Conservation (phyloP, 2,329 filamentous ascomycete genomes). For the Shiraia bambusicola region DNA sequence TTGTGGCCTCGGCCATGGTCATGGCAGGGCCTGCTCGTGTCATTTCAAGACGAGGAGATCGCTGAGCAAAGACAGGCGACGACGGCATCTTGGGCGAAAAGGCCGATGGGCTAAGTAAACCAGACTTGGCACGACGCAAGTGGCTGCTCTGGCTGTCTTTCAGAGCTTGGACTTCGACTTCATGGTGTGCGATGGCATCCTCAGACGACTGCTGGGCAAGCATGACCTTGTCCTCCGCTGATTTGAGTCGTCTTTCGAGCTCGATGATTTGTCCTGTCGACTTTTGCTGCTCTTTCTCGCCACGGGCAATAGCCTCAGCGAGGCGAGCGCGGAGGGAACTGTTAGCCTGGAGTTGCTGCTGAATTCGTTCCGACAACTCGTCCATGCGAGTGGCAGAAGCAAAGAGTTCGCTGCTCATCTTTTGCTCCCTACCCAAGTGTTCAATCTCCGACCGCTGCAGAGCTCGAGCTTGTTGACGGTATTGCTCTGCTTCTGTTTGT, state of each 20-base stretch:
- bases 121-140: conserved; percentile 68
- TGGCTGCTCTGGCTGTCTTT: conserved; percentile 76
- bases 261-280: conserved; percentile 81
- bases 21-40: conserved; percentile 63
- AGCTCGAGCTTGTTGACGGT: conserved; percentile 62
- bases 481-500: conserved; percentile 62
- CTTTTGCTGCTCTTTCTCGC: conserved; percentile 77
- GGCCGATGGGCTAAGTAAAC: conserved; percentile 49
- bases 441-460: conserved; percentile 60
- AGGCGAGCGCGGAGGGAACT: conserved; percentile 73
- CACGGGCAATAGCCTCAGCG: conserved; percentile 74
- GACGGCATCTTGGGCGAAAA: conserved; percentile 62
- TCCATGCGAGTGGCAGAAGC: conserved; percentile 77
- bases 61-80: conserved; percentile 62
- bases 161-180: conserved; percentile 76
- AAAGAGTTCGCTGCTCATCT: conserved; percentile 68
- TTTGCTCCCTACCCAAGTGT: conserved; percentile 61
- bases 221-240: conserved; percentile 81
- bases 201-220: conserved; percentile 83
- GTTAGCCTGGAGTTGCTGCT: conserved; percentile 78
- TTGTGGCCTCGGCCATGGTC: conserved; percentile 66
- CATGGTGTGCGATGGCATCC: conserved; percentile 77
- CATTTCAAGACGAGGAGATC: conserved; percentile 61
- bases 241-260: conserved; percentile 77
- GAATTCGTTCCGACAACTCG: conserved; percentile 75